phyloP scores from a whole-genome alignment of 768 basidiomycete species.

The Rhodotorula sphaerocarpa region DNA sequence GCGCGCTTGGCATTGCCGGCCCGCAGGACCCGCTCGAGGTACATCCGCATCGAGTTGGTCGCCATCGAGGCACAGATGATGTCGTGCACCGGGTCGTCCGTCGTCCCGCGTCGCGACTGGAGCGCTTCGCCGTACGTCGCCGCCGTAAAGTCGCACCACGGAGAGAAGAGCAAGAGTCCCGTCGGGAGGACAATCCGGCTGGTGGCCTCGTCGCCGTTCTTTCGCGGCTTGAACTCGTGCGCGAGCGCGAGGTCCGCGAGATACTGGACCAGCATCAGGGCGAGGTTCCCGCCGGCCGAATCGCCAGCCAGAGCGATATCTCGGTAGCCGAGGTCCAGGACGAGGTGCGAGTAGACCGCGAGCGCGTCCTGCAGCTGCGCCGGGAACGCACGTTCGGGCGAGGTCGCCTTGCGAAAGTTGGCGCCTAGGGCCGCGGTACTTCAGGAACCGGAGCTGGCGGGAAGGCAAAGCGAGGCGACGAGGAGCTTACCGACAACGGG shows the following conservation, averaged over 20 bases:
- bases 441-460: not conserved
- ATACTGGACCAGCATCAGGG: constrained; percentile 30
- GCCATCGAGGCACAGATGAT: constrained; percentile 25
- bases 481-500: constrained; percentile 12
- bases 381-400: constrained; percentile 16
- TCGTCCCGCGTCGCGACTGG: not conserved
- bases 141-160: constrained; percentile 35
- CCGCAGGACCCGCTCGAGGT: not conserved
- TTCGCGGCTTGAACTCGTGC: no score
- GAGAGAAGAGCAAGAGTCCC: constrained; percentile 20
- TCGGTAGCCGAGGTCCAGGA: constrained; percentile 30
- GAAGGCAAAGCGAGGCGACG: not conserved
- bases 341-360: constrained; percentile 30
- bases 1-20: not conserved
- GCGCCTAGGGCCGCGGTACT: constrained; percentile 1
- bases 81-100: constrained; percentile 7
- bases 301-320: constrained; percentile 34
- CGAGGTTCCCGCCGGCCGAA: constrained; percentile 33
- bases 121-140: not conserved
- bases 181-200: constrained; percentile 15
- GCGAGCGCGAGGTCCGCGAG: constrained; percentile 10
- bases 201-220: not conserved
- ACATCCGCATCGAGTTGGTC: constrained; percentile 15
- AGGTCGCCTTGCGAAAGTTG: constrained; percentile 34
- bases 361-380: constrained; percentile 36